phyloP scores from a whole-genome alignment of 2,329 filamentous ascomycete species.

The Fusarium lateritium region DNA sequence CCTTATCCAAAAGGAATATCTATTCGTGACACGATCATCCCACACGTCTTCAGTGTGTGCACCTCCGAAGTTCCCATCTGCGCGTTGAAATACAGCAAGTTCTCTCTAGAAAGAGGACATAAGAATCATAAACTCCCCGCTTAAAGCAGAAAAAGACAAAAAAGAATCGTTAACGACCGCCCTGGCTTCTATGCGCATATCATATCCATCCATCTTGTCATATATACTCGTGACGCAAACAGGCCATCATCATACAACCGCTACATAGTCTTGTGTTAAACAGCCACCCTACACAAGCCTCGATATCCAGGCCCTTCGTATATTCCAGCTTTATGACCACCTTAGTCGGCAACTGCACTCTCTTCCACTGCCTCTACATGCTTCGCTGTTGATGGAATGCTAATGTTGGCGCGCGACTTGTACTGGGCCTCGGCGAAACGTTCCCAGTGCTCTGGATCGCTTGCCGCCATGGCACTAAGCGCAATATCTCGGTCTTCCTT shows the following conservation, averaged over 20 bases:
- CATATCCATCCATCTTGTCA: constrained; percentile 17
- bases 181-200: constrained; percentile 44
- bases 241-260: constrained; percentile 22
- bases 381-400: constrained; percentile 49
- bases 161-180: constrained; percentile 44
- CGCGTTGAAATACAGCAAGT: constrained; percentile 7
- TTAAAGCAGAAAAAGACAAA: constrained; percentile 35
- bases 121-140: constrained; percentile 35
- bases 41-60: not conserved
- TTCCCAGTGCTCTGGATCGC: constrained; percentile 77
- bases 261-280: constrained; percentile 2
- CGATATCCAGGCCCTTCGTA: constrained; percentile 2
- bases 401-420: constrained; percentile 70
- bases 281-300: not conserved
- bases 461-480: constrained; percentile 65
- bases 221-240: constrained; percentile 21
- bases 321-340: constrained; percentile 6
- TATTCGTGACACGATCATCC: constrained; percentile 4
- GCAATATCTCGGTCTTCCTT: constrained; percentile 69
- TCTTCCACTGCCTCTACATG: constrained; percentile 54
- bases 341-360: constrained; percentile 60
- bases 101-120: constrained; percentile 21
- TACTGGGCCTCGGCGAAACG: constrained; percentile 73
- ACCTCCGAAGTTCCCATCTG: not conserved
- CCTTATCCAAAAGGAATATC: constrained; percentile 15